Evolutionary conservation across 2,329 filamentous ascomycete genomes (phyloP).

Genomic region (Ophiostoma ips): DNA sequence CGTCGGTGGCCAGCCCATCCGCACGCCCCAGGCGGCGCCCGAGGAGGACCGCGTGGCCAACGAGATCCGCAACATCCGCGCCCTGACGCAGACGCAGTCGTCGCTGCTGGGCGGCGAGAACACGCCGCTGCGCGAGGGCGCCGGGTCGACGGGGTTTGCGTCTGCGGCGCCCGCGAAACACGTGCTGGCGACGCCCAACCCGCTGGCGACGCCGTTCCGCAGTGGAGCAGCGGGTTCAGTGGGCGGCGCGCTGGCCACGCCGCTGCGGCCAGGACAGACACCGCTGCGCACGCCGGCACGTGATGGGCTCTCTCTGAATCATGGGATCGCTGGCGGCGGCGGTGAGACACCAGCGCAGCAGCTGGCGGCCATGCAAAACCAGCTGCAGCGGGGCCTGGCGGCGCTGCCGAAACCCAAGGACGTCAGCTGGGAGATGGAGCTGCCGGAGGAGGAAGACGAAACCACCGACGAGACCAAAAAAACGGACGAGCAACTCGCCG

Average conservation of each 20-base stretch:
- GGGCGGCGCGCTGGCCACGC: conserved; percentile 22
- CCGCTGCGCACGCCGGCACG: conserved; percentile 61
- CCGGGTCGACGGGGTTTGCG: conserved; percentile 75
- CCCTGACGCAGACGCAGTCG: conserved; percentile 85
- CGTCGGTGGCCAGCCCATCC: conserved; percentile 70
- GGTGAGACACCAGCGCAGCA: conserved; percentile 21
- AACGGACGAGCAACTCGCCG: conserved; percentile 37
- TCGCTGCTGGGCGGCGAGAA: conserved; percentile 90
- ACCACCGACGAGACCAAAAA: conserved; percentile 37
- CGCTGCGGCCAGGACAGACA: conserved; percentile 47
- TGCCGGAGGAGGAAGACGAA: conserved; percentile 71
- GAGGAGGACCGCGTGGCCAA: conserved; percentile 95
- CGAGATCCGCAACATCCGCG: conserved; percentile 85
- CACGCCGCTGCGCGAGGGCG: conserved; percentile 70
- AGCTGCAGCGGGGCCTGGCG: conserved; percentile 60
- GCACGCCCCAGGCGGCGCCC: conserved; percentile 79
- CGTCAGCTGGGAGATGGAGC: conserved; percentile 83
- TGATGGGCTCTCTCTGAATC: conserved; percentile 75
- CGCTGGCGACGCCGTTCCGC: conserved; percentile 78
- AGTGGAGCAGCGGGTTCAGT: conserved; percentile 17
- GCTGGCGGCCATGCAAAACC: conserved; percentile 53
- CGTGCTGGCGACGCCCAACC: conserved; percentile 81
- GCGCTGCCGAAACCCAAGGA: conserved; percentile 86
- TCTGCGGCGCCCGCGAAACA: conserved; percentile 70
- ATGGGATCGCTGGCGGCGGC: conserved; percentile 38